Percentiles rank a stretch among this genome's conserved stretches.
These are phyloP conservation scores for Berberis vulgaris DNA, from an alignment of 164 flowering plant genomes.

Conservation along the genomic window DNA sequence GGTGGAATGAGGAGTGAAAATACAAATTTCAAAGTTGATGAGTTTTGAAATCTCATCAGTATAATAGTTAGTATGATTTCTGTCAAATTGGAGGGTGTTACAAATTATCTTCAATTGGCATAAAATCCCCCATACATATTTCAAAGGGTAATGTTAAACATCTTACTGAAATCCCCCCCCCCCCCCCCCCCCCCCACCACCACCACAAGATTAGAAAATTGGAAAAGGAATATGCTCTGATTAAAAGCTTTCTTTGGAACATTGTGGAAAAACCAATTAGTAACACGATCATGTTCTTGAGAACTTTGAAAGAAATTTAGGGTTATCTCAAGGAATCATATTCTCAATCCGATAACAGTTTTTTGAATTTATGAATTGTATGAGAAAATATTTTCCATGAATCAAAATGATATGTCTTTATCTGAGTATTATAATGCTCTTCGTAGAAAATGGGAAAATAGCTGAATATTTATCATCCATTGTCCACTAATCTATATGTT, in stretches of 20 bases:
- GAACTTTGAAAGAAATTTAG: not conserved
- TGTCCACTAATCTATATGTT: not conserved
- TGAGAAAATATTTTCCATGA: not conserved
- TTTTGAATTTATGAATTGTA: not conserved
- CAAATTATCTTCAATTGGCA: conserved; percentile 2
- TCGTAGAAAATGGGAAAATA: not conserved
- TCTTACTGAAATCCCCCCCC: not conserved
- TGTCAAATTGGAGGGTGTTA: not conserved
- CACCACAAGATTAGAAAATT: not conserved
- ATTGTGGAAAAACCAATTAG: not conserved
- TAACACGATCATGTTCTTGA: not conserved
- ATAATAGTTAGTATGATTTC: not conserved
- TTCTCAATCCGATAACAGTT: not conserved
- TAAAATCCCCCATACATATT: not conserved
- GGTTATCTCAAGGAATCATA: not conserved
- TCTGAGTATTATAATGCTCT: not conserved
- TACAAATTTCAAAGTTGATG: not conserved
- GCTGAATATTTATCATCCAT: not conserved
- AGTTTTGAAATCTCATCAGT: not conserved
- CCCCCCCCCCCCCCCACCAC: too few relatives aligned
- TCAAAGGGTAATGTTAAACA: not conserved
- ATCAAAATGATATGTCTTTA: not conserved
- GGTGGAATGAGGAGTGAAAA: not conserved
- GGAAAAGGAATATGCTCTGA: not conserved
- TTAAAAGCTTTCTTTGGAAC: conserved; percentile 1